A percentile compares a stretch with the other conserved stretches of the same genome.
These are phyloP conservation scores for Hordeum vulgare DNA, from an alignment of 176 grass and related monocot species.

Conservation along the genomic window MorexV3_pseudomolecules_assembly NC_058524.1:615801516-615802015, in stretches of 20 bases:
- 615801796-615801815: neutral
- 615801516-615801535: no score
- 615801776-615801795: neutral
- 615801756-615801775: no score
- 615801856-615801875: constrained; percentile 4
- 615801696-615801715: neutral
- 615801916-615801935: neutral
- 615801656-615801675: neutral
- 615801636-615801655: neutral
- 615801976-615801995: neutral
- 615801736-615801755: no score
- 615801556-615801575: neutral
- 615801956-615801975: constrained; percentile 46
- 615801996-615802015: neutral
- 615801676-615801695: neutral
- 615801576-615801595: neutral
- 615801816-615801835: neutral
- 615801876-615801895: constrained; percentile 1
- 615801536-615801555: no score
- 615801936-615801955: constrained; percentile 21
- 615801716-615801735: no score
- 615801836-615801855: neutral
- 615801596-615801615: neutral
- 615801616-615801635: neutral
- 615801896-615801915: neutral